Percentiles rank a stretch among this genome's conserved stretches.
Evolutionary conservation across 73 alveolate genomes (phyloP).

Genomic region (Paramecium tetraurelia): DNA sequence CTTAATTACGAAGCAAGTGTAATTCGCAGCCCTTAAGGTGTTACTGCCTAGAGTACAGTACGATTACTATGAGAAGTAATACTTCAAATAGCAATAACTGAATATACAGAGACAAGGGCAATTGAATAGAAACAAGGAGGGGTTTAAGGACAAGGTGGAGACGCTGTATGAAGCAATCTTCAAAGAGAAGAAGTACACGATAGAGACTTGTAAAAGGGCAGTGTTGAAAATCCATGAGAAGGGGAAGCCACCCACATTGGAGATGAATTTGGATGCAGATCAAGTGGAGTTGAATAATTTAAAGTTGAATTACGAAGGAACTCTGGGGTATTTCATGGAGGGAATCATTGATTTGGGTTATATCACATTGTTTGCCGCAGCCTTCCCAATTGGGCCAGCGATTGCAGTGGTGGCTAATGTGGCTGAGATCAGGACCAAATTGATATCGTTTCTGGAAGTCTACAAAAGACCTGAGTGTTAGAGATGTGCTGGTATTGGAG

Average conservation of each 20-base stretch:
- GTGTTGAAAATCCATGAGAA: conserved; percentile 14
- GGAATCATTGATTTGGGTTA: conserved; percentile 75
- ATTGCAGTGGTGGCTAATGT: conserved; percentile 71
- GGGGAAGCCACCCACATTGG: conserved; percentile 25
- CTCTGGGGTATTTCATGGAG: conserved; percentile 69
- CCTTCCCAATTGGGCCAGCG: conserved; percentile 77
- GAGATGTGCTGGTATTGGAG: conserved; percentile 65
- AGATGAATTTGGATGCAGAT: conserved; percentile 48
- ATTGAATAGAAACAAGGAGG: background rate
- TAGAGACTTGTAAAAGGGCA: conserved; percentile 3
- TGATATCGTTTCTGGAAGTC: conserved; percentile 47
- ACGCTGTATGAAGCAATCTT: background rate
- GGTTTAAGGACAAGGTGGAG: background rate
- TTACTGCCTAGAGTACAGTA: background rate
- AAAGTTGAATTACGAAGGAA: conserved; percentile 47
- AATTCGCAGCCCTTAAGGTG: background rate
- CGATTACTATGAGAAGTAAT: background rate
- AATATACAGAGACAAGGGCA: background rate
- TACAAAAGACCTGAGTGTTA: conserved; percentile 62
- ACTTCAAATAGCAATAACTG: background rate
- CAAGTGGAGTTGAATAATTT: conserved; percentile 45
- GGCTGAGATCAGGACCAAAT: conserved; percentile 71
- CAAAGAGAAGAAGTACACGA: background rate
- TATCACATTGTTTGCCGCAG: conserved; percentile 78
- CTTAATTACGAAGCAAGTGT: conserved; percentile 17